Conservation (phyloP, 352 stramenopile genomes). For the Globisporangium takayamanum region DNA sequence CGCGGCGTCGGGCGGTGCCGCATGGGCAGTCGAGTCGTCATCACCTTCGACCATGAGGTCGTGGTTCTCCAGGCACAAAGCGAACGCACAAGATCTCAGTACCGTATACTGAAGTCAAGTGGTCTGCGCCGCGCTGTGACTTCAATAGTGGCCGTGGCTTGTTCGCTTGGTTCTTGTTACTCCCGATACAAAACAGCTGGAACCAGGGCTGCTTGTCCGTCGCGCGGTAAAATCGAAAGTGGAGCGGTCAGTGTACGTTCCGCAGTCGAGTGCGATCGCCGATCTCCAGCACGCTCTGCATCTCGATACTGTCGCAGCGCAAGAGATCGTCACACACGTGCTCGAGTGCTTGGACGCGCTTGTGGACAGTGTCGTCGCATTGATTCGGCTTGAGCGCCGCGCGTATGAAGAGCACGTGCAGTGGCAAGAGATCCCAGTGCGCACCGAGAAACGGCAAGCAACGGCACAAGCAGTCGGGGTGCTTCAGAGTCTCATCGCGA, state of each 20-base stretch:
- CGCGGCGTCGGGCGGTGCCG: too few species aligned
- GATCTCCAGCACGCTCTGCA: slow-evolving; percentile 6
- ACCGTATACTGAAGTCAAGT: too few species aligned
- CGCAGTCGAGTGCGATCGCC: slow-evolving; percentile 4
- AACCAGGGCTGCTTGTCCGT: neutral
- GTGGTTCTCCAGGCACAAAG: too few species aligned
- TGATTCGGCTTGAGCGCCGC: slow-evolving; percentile 14
- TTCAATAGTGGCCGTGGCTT: too few species aligned
- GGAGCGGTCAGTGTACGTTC: neutral
- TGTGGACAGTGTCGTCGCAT: slow-evolving; percentile 22
- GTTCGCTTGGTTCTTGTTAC: neutral
- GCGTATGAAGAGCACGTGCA: slow-evolving; percentile 16
- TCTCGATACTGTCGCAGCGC: slow-evolving; percentile 16
- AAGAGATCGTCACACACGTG: slow-evolving; percentile 21
- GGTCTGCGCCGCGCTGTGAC: too few species aligned
- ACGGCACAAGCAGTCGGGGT: slow-evolving; percentile 12
- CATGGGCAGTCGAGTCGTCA: too few species aligned
- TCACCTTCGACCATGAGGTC: too few species aligned
- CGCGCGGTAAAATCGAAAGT: neutral
- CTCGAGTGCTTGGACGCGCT: slow-evolving; percentile 27
- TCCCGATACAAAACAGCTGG: neutral
- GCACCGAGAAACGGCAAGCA: slow-evolving; percentile 32
- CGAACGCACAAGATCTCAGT: too few species aligned
- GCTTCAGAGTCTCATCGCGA: slow-evolving; percentile 8
- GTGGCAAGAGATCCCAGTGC: slow-evolving; percentile 31